Evolutionary conservation across 1,139 yeast species (phyloP), one percentile per base, ranked within the genome.

Genomic region (Debaryomycetaceae sp.): DNA sequence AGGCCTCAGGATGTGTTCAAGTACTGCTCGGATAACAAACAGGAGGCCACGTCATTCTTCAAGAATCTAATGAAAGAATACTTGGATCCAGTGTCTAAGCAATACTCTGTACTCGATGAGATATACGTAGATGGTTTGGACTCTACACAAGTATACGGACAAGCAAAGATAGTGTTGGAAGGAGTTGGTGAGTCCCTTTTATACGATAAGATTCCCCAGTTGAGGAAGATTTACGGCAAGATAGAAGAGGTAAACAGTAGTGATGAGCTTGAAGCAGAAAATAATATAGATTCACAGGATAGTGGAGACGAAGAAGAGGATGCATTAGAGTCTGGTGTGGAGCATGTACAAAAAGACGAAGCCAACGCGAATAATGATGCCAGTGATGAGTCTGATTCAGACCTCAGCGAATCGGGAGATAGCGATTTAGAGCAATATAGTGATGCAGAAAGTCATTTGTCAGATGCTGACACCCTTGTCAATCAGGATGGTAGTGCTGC

Each of bases 71-170:
- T 84, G 34, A 86, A 86, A 60, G 49, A 59, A 24, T 66, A 78
- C 5, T 66, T 87, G 43, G 95, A 87, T 57, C 89, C 91, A 6
- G 72, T 87, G 41, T 77, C 86, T 5, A 67, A 72, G 43, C 66
- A 75, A 31, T 80, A 80, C 60, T 82, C 95, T 1, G 85, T 85
- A 5, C 72, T 93, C 35, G 96, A 91, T 63, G 90, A 88, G 60
- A 75, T 93, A 24, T 83, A 84, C 55, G 76, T 87, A 24, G 95
- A 89, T 44, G 98, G 97, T 1, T 72, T 93, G 46, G 97, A 88
- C 61, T 84, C 96, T 13, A 80, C 86, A 37, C 98, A 93, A 62
- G 91, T 93, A 0, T 93, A 91, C 88, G 96, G 95, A 44, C 98
- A 93, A 63, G 84, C 89, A 3, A 88, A 86, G 63, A 78, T 93